Conservation (phyloP, 73 alveolate species). For the Tetrahymena malaccensis region DNA sequence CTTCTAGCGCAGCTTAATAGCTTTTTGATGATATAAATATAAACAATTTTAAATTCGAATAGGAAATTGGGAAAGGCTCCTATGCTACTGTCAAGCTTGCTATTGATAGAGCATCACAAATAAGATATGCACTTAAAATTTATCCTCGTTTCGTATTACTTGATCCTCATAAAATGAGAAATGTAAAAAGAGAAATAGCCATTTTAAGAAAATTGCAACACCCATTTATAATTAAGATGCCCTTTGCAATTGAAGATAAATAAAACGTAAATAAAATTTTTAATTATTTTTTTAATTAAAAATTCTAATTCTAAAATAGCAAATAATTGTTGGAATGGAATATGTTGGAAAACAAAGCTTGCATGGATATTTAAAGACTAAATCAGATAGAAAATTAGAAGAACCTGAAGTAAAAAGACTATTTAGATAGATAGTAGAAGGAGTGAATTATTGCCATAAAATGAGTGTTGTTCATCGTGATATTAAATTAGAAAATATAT, state of each 20-base stretch:
- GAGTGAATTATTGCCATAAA: not conserved
- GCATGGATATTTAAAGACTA: constrained; percentile 31
- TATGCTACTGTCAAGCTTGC: constrained; percentile 81
- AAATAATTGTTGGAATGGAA: constrained; percentile 79
- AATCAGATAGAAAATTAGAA: constrained; percentile 48
- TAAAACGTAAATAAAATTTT: constrained; percentile 23
- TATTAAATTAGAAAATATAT: constrained; percentile 56
- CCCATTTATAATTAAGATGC: constrained; percentile 72
- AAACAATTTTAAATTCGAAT: constrained; percentile 21
- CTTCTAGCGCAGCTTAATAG: not conserved
- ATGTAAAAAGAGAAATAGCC: constrained; percentile 79
- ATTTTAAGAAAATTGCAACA: constrained; percentile 71
- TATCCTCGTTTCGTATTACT: constrained; percentile 70
- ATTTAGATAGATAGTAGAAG: constrained; percentile 10
- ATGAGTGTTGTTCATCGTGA: constrained; percentile 46
- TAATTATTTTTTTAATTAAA: not conserved
- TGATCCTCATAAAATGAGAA: constrained; percentile 76
- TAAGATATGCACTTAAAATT: constrained; percentile 78
- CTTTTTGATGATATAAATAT: constrained; percentile 2
- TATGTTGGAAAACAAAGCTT: constrained; percentile 24
- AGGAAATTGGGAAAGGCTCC: constrained; percentile 81
- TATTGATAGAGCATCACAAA: constrained; percentile 52
- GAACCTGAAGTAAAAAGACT: constrained; percentile 50
- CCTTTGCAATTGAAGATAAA: constrained; percentile 66
- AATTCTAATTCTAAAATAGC: not conserved